These are phyloP conservation scores for Mycena amicta DNA, from an alignment of 768 basidiomycete species.

Conservation along the genomic window DNA sequence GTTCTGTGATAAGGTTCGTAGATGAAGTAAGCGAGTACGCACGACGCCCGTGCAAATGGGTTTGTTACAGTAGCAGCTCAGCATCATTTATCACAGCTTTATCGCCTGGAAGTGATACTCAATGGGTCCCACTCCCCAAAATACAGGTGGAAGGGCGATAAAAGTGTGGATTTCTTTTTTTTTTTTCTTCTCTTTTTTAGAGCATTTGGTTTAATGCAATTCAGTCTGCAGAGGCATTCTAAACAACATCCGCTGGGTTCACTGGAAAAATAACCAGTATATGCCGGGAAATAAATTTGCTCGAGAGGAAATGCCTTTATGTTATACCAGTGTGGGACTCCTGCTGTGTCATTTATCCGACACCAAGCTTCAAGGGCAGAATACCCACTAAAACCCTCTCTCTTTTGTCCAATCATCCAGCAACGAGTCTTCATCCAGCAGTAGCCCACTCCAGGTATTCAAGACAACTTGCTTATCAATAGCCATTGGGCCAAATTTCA, in stretches of 20 bases:
- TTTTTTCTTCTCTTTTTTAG: not conserved
- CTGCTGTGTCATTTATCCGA: not conserved
- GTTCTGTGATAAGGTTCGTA: no score
- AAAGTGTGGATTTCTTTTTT: no score
- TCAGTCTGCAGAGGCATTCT: not conserved
- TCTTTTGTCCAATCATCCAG: not conserved
- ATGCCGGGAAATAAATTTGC: not conserved
- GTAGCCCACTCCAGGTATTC: not conserved
- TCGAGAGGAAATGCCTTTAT: constrained; percentile 1
- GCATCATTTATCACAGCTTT: no score
- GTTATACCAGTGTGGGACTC: constrained; percentile 5
- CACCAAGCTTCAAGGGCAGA: not conserved
- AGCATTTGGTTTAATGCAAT: not conserved
- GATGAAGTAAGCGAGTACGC: no score
- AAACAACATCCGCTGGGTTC: not conserved
- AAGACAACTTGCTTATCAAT: not conserved
- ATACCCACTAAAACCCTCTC: not conserved
- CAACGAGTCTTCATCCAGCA: not conserved
- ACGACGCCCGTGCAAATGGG: no score
- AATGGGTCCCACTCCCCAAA: no score
- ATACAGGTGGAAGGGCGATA: no score
- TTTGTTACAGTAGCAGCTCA: no score
- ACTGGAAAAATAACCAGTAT: not conserved
- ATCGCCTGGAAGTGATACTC: no score
- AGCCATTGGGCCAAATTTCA: not conserved